Percentiles rank a stretch among this genome's conserved stretches.
These are phyloP conservation scores for Euphorbia pulcherrima DNA, from an alignment of 345 rosid species.

Conservation along the genomic window DNA sequence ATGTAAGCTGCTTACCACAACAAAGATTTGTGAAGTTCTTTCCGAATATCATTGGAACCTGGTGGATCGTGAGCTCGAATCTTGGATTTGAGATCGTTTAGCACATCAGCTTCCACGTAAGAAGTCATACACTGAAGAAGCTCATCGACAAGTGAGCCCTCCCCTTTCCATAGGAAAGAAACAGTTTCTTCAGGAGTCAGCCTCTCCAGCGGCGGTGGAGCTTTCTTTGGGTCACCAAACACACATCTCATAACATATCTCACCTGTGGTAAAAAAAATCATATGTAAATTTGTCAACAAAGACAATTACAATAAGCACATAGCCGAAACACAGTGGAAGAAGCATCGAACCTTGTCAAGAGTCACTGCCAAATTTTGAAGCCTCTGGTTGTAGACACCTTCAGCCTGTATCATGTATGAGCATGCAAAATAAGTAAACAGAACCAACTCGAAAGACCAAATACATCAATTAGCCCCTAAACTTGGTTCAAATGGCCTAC, in stretches of 20 bases:
- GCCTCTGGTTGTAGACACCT: conserved; percentile 99
- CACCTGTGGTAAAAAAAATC: conserved; percentile 47
- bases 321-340: conserved; percentile 8
- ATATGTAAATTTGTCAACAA: background rate
- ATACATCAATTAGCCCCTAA: too few species aligned
- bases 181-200: conserved; percentile 71
- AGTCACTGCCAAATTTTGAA: conserved; percentile 95
- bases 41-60: conserved; percentile 52
- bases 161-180: conserved; percentile 80
- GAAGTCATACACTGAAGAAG: conserved; percentile 79
- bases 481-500: too few species aligned
- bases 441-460: too few species aligned
- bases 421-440: conserved; percentile 22
- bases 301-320: conserved; percentile 3
- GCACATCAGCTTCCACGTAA: conserved; percentile 52
- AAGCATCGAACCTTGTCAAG: conserved; percentile 80
- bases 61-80: conserved; percentile 69
- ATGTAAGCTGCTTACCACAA: conserved; percentile 62
- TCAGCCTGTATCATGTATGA: conserved; percentile 66
- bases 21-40: conserved; percentile 76
- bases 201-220: conserved; percentile 93
- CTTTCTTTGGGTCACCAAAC: conserved; percentile 86
- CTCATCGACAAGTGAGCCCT: conserved; percentile 83
- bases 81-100: conserved; percentile 69
- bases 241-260: conserved; percentile 90